phyloP scores from a whole-genome alignment of 2,329 filamentous ascomycete genomes.

The Ilyonectria destructans region DNA sequence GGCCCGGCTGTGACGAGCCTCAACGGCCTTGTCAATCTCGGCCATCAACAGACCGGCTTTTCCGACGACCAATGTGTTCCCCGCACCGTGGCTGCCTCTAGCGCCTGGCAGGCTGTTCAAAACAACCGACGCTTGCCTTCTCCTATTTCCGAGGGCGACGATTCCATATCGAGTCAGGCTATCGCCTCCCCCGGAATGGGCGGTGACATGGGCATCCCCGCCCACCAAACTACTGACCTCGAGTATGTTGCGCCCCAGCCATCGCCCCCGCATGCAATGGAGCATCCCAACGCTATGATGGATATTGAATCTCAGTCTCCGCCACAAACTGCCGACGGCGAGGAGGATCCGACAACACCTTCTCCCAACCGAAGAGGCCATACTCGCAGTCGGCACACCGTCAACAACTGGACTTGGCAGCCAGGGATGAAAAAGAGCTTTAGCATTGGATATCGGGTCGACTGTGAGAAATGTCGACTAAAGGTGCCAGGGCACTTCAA shows the following conservation, averaged over 20 bases:
- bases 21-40: conserved; percentile 57
- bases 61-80: conserved; percentile 63
- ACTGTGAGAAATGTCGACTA: conserved; percentile 84
- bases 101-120: conserved; percentile 69
- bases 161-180: conserved; percentile 60
- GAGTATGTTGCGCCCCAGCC: conserved; percentile 39
- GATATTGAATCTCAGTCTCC: conserved; percentile 52
- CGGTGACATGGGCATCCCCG: conserved; percentile 54
- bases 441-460: conserved; percentile 84
- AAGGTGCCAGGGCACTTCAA: conserved; percentile 87
- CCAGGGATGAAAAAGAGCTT: conserved; percentile 80
- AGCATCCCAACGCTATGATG: conserved; percentile 59
- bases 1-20: conserved; percentile 54
- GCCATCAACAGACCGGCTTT: conserved; percentile 60
- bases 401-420: conserved; percentile 74
- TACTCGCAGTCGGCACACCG: conserved; percentile 71
- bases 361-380: conserved; percentile 70
- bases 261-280: conserved; percentile 56
- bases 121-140: conserved; percentile 71
- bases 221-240: conserved; percentile 51
- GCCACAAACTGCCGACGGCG: conserved; percentile 48
- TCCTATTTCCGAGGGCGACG: conserved; percentile 73
- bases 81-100: conserved; percentile 62
- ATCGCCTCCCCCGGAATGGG: conserved; percentile 52
- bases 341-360: conserved; percentile 59